A percentile compares a stretch with the other conserved stretches of the same genome.
These are phyloP conservation scores for Mimosa pudica DNA, from an alignment of 306 rosid genomes.

Conservation along the genomic window DNA sequence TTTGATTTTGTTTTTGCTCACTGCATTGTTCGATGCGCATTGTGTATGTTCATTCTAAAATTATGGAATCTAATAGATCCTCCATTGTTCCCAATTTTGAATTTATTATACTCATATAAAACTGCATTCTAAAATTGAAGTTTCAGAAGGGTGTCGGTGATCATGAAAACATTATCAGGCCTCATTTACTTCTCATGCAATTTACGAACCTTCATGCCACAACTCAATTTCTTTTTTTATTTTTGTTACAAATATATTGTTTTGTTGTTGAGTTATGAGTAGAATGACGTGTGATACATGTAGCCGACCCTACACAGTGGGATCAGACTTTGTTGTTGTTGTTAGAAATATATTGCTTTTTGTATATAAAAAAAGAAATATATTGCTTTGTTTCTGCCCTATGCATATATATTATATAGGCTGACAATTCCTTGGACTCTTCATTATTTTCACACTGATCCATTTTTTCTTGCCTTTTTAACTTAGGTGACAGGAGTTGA, in stretches of 20 bases:
- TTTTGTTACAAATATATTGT: neutral
- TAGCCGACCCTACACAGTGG: too few relatives aligned
- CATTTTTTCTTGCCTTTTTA: conserved; percentile 10
- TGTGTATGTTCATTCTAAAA: neutral
- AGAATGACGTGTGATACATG: too few relatives aligned
- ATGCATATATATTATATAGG: neutral
- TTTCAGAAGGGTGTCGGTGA: too few relatives aligned
- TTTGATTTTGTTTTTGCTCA: neutral
- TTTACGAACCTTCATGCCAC: neutral
- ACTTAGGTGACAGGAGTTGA: conserved; percentile 28
- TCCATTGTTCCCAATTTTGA: neutral
- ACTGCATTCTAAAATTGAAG: neutral
- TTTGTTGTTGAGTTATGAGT: too few relatives aligned
- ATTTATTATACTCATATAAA: neutral
- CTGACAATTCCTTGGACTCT: neutral
- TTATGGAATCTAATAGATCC: neutral
- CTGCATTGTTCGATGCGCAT: neutral
- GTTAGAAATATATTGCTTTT: too few relatives aligned
- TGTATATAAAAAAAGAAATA: neutral
- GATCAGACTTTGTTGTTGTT: too few relatives aligned
- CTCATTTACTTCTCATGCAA: neutral
- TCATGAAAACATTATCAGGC: neutral
- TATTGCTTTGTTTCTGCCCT: neutral
- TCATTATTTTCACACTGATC: neutral
- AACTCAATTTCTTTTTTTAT: neutral